A percentile compares a stretch with the other conserved stretches of the same genome.
phyloP scores from a whole-genome alignment of 345 rosid species.

The Pugionium cornutum region DNA sequence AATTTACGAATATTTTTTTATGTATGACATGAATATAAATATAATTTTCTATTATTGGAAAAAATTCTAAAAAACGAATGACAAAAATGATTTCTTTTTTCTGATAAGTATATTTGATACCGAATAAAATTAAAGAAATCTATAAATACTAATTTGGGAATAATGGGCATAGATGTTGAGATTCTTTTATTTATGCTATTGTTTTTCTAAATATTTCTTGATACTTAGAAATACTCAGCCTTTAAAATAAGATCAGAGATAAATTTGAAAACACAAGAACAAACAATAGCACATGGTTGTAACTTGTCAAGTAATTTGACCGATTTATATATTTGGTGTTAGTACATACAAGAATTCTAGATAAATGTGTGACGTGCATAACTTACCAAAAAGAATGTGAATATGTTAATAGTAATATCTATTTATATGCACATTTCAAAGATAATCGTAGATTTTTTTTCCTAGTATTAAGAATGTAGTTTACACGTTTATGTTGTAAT shows the following conservation, averaged over 20 bases:
- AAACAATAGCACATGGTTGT: conserved; percentile 33
- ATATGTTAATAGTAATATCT: conserved; percentile 1
- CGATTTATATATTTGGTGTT: conserved; percentile 4
- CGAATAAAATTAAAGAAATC: no score
- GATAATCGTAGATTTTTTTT: not conserved
- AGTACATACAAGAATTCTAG: conserved; percentile 21
- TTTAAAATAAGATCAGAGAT: not conserved
- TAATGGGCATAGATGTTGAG: not conserved
- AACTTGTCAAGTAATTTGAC: conserved; percentile 29
- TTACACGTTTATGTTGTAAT: conserved; percentile 32
- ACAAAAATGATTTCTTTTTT: conserved; percentile 2
- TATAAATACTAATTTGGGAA: no score
- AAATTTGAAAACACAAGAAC: not conserved
- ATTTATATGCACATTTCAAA: conserved; percentile 18
- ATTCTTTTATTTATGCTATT: not conserved
- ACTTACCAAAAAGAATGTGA: conserved; percentile 10
- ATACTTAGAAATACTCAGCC: not conserved
- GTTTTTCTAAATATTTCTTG: not conserved
- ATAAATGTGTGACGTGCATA: conserved; percentile 20
- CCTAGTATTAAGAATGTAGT: conserved; percentile 20
- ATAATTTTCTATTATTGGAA: conserved; percentile 6
- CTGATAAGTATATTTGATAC: not conserved
- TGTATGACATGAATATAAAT: not conserved
- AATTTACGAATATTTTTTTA: no score
- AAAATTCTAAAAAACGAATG: not conserved